Evolutionary conservation across 2,329 filamentous ascomycete species (phyloP), one percentile per base, ranked within the genome.

Genomic region (Aspergillus sp.): DNA sequence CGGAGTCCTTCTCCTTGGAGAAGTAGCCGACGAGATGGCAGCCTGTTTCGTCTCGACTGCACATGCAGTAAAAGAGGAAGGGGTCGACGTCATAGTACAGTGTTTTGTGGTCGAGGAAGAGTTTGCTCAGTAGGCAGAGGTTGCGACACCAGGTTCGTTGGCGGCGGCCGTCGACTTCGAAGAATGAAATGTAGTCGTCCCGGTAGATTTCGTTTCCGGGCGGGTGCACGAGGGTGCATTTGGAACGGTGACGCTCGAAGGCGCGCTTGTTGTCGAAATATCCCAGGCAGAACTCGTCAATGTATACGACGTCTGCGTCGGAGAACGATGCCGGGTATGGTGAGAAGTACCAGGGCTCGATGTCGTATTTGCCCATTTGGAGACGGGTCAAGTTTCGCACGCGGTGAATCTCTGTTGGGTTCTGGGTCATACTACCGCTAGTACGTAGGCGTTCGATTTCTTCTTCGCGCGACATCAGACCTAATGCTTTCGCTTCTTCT

Each of bases 1-100:
- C 92, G 41, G 90, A 94, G 77, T 99, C 95, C 69, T 99, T 99
- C 76, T 99, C 95, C 75, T 99, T 99, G 58, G 91, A 96, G 71
- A 99, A 99, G 73, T 99, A 99, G n/a, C 95, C 95, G 25, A 98
- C 94, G 67, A 99, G 95, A 73, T 97, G 95, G 72, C 95, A 97
- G 17, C 94, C 94, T 17, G 89, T 86, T 58, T 95, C 90, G 71
- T 97, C 91, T 68, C 93, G 94, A 69, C 96, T 95, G 66, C 92
- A 96, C 80, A 98, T 91, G 68, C 97, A 93, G 74, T 98, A 98
- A 80, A 98, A 98, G 6, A 98, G 78, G 74, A 98, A 98, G 0
- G 94, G 95, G 67, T 98, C 94, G 2, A 98, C 94, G 70, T 98
- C 94, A 78, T 98, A 98, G 80, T 98, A 98, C 3, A 98, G 84